Base-by-base conservation (phyloP, 805 yeast species). In the Monosporozyma solicola region DNA sequence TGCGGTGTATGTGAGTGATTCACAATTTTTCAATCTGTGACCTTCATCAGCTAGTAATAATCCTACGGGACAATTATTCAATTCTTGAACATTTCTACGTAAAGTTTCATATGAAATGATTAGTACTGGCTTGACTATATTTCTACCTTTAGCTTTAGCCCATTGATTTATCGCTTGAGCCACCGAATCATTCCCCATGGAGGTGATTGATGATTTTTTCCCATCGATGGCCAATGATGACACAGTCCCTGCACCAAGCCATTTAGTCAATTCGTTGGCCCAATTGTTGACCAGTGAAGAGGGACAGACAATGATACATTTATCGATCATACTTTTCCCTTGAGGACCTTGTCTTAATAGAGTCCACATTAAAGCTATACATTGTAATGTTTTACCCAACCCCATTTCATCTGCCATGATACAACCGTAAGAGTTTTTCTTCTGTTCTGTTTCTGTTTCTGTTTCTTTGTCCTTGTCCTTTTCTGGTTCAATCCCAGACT, bases 331-430 rank as follows among this genome's bases (percentile, higher is more conserved):
- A 51, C 83, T 82, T 59, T 77, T 82, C 9, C 83, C 82, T 51
- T 91, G 79, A 1, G 98, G 98, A 8, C 96, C 84, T 66, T 92
- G 99, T 56, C 80, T 80, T 49, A 92, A 73, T 49, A 92, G 67
- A 0, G 97, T 92, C 98, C 98, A 92, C 87, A 91, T 77, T 33
- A 92, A 74, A 0, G 97, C 77, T 35, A 92, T 77, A 67, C 98
- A 92, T 66, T 89, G 97, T 27, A 89, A 73, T 0, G 97, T 89
- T 65, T 89, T 89, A 27, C 97, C 97, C 41, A 89, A 74, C 3
- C 97, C 97, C 97, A 90, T 90, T 68, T 87, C 97, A 71, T 90
- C 97, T 0, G 97, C 97, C 98, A 92, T 92, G 50, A 92, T 92
- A 64, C 97, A 92, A 2, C 99, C 99, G 62, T 85, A 82, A 0